phyloP scores from a whole-genome alignment of 768 basidiomycete species.

The Nidularia sp. region DNA sequence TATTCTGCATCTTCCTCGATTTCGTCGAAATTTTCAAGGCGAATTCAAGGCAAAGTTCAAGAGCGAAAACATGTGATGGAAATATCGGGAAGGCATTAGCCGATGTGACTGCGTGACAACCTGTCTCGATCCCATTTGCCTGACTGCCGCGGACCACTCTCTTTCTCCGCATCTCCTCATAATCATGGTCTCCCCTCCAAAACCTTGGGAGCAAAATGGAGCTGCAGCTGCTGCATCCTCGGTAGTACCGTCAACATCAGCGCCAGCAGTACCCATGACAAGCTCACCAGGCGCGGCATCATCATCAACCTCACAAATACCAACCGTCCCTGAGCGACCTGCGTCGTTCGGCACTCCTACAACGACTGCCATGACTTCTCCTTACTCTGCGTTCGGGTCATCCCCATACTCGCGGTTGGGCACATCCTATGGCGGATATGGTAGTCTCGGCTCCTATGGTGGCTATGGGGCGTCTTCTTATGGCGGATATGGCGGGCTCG shows the following conservation, averaged over 20 bases:
- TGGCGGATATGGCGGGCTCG: no score
- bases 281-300: conserved; percentile 9
- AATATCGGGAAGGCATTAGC: no score
- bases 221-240: conserved; percentile 27
- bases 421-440: conserved; percentile 12
- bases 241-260: conserved; percentile 18
- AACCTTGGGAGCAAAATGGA: conserved; percentile 79
- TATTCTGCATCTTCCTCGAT: no score
- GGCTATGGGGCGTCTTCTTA: conserved; percentile 1
- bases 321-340: conserved; percentile 63
- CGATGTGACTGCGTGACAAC: no score
- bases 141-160: no score
- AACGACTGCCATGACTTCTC: conserved; percentile 19
- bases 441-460: conserved; percentile 35
- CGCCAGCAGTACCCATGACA: conserved; percentile 11
- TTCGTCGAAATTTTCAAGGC: no score
- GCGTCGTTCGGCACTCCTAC: conserved; percentile 39
- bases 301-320: conserved; percentile 12
- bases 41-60: no score
- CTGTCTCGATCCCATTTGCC: no score
- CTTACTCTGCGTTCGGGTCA: conserved; percentile 30
- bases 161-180: not conserved
- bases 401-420: conserved; percentile 41
- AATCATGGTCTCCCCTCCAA: conserved; percentile 79
- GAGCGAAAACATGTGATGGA: no score